A percentile compares a stretch with the other conserved stretches of the same genome.
Evolutionary conservation across 108 stramenopile genomes (phyloP).

Genomic region (Asterionellopsis glacialis): DNA sequence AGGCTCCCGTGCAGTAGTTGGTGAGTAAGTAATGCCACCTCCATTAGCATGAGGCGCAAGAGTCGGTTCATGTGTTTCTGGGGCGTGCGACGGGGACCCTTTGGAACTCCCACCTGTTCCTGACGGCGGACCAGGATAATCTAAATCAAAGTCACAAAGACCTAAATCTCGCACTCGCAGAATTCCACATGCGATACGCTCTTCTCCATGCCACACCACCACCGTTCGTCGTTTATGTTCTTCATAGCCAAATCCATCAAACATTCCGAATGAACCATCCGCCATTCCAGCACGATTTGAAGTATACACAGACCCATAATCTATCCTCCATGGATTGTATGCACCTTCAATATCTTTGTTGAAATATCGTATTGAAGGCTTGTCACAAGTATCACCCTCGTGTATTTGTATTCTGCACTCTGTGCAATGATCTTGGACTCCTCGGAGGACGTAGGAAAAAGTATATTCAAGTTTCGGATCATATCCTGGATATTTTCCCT

Average conservation of each 20-base stretch:
- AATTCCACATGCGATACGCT: conserved; percentile 3
- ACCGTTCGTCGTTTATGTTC: conserved; percentile 1
- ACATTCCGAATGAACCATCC: conserved; percentile 1
- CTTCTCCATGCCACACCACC: conserved; percentile 3
- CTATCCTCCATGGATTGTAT: conserved; percentile 3
- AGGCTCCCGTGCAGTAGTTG: background rate
- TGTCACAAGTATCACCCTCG: background rate
- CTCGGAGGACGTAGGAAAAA: background rate
- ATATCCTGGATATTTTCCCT: conserved; percentile 10
- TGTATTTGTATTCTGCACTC: conserved; percentile 6
- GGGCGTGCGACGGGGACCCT: no score
- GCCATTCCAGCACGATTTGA: conserved; percentile 1
- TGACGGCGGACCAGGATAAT: background rate
- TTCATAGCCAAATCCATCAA: conserved; percentile 5
- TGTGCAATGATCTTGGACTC: background rate
- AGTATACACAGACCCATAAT: background rate
- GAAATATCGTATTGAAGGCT: background rate
- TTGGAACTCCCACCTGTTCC: background rate
- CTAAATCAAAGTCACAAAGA: background rate
- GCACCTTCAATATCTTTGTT: background rate
- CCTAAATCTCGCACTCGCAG: background rate
- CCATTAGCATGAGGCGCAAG: no score
- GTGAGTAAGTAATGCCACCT: no score
- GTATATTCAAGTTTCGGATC: conserved; percentile 3
- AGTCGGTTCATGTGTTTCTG: no score